These are phyloP conservation scores for Blastocystis sp. DNA, from an alignment of 352 stramenopile genomes.

Conservation along the genomic window DNA sequence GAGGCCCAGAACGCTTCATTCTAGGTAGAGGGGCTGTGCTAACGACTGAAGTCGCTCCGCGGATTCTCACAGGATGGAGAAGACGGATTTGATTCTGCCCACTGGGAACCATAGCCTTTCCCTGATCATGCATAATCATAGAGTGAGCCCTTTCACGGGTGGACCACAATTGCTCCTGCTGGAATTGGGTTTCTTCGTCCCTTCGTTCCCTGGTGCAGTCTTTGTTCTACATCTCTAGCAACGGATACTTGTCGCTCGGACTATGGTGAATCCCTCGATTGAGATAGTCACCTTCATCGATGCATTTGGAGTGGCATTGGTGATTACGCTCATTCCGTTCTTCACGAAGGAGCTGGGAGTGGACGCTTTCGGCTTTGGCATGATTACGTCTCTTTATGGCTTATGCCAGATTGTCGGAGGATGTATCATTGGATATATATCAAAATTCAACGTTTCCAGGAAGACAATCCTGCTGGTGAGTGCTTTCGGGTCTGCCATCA, in stretches of 20 bases:
- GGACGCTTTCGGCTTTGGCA: slow-evolving; percentile 52
- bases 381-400: slow-evolving; percentile 60
- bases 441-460: slow-evolving; percentile 19
- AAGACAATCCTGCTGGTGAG: slow-evolving; percentile 52
- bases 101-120: too few relatives aligned
- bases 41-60: too few relatives aligned
- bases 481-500: slow-evolving; percentile 35
- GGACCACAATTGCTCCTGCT: too few relatives aligned
- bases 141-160: too few relatives aligned
- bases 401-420: slow-evolving; percentile 63
- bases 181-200: too few relatives aligned
- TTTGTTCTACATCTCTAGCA: too few relatives aligned
- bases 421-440: slow-evolving; percentile 43
- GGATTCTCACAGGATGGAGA: neutral
- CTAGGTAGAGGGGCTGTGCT: too few relatives aligned
- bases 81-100: neutral
- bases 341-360: slow-evolving; percentile 64
- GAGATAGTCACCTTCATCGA: slow-evolving; percentile 58
- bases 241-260: too few relatives aligned
- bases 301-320: slow-evolving; percentile 40
- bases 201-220: too few relatives aligned
- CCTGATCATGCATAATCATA: too few relatives aligned
- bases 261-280: slow-evolving; percentile 26
- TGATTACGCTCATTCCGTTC: slow-evolving; percentile 66
- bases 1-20: neutral